Percentiles rank a stretch among this genome's conserved stretches.
Conservation (phyloP, 768 basidiomycete species). For the Pilatotrama ljubarskyi region DNA sequence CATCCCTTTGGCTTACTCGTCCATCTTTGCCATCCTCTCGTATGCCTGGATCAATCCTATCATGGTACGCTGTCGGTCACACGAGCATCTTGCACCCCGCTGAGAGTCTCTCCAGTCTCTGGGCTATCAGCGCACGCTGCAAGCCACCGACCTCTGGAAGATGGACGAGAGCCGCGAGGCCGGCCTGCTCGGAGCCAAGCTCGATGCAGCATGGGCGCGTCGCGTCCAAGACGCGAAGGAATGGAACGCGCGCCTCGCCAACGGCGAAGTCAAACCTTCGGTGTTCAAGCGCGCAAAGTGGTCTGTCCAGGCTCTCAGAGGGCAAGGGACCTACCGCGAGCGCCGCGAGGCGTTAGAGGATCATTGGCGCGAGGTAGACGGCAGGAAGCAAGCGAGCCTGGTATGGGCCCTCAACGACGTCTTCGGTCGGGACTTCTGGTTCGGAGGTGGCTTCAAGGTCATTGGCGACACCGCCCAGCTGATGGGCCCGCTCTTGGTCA, state of each 20-base stretch:
- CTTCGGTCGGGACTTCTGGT: slow-evolving; percentile 61
- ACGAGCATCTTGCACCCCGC: neutral
- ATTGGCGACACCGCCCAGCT: slow-evolving; percentile 61
- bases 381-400: slow-evolving; percentile 50
- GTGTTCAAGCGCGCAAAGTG: slow-evolving; percentile 42
- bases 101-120: slow-evolving; percentile 41
- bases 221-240: slow-evolving; percentile 49
- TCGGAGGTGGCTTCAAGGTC: slow-evolving; percentile 62
- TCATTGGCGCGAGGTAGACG: slow-evolving; percentile 47
- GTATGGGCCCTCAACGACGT: slow-evolving; percentile 63
- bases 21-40: slow-evolving; percentile 57
- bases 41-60: slow-evolving; percentile 66
- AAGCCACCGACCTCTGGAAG: slow-evolving; percentile 75
- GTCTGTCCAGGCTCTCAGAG: slow-evolving; percentile 33
- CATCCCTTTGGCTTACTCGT: slow-evolving; percentile 61
- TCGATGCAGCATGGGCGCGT: slow-evolving; percentile 56
- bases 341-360: slow-evolving; percentile 36
- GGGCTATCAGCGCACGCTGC: slow-evolving; percentile 72
- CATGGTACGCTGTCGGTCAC: slow-evolving; percentile 40
- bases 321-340: slow-evolving; percentile 22
- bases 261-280: slow-evolving; percentile 45
- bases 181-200: slow-evolving; percentile 47
- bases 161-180: slow-evolving; percentile 53
- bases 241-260: slow-evolving; percentile 55
- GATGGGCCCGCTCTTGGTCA: slow-evolving; percentile 63